Evolutionary conservation across 2,329 filamentous ascomycete species (phyloP).

Genomic region (Aspergillus brunneoviolaceus): DNA sequence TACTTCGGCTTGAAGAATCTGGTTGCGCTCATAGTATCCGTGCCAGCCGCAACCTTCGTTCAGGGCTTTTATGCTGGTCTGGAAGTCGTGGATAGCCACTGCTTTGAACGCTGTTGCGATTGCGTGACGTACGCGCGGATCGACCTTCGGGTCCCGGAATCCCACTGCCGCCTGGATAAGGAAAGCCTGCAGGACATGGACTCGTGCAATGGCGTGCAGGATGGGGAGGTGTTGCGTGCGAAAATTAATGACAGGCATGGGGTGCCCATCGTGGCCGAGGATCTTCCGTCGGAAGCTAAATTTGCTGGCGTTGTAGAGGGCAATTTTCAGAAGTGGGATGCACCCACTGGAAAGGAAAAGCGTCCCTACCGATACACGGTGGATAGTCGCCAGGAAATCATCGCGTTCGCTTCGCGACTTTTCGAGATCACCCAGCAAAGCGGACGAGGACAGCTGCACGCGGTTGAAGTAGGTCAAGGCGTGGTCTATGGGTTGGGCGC

Average conservation of each 20-base stretch:
- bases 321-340: constrained; percentile 21
- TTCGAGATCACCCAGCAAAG: constrained; percentile 20
- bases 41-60: constrained; percentile 16
- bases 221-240: constrained; percentile 29
- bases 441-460: constrained; percentile 19
- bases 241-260: constrained; percentile 22
- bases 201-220: constrained; percentile 22
- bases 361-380: constrained; percentile 21
- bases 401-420: constrained; percentile 13
- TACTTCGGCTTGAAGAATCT: constrained; percentile 13
- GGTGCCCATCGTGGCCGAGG: not conserved
- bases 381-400: constrained; percentile 16
- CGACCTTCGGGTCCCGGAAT: constrained; percentile 24
- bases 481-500: constrained; percentile 20
- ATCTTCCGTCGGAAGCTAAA: constrained; percentile 11
- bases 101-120: constrained; percentile 16
- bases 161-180: constrained; percentile 29
- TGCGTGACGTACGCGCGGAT: constrained; percentile 16
- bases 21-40: constrained; percentile 16
- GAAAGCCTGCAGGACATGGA: constrained; percentile 11
- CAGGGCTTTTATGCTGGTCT: constrained; percentile 11
- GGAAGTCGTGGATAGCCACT: constrained; percentile 8
- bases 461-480: constrained; percentile 22
- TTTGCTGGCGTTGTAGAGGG: constrained; percentile 19
- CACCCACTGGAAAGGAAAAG: constrained; percentile 13